Base-by-base conservation (phyloP, 2,329 filamentous ascomycete genomes). In the Fusarium sp. region DNA sequence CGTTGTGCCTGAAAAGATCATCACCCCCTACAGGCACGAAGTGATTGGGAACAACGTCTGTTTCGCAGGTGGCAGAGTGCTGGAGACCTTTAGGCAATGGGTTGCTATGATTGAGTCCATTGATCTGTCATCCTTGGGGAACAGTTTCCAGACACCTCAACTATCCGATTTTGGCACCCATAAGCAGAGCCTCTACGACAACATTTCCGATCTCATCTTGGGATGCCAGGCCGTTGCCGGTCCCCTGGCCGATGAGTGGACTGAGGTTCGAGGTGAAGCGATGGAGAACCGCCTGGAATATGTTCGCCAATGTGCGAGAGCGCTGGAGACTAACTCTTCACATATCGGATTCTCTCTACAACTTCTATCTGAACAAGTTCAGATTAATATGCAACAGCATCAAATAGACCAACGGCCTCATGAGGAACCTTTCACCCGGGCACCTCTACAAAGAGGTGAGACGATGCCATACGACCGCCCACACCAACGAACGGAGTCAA, bases 121-220 rank as follows among this genome's bases (percentile, higher is more conserved):
- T 81, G 95, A 98, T 78, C 88, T 99, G 15, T 93, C 94, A 1
- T 90, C 93, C 1, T 85, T 98, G 4, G 92, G 92, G 45, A 92
- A 93, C 68, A 92, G 89, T 68, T 92, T 95, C 75, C 94, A 96
- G 80, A 96, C 93, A 50, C 95, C 95, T 1, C 94, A 97, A 77
- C 85, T 98, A 35, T 89, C 91, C 57, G 97, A 98, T 76, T 98
- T 98, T 81, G 92, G 92, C 79, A 90, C 92, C 35, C 94, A 97
- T 81, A 98, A 98, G 84, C 97, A 99, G 82, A 94, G 93, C 76
- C 87, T 97, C 20, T 98, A 98, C 82, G 97, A 98, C 82, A 93
- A 95, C 68, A 93, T 98, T 65, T 95, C 95, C 10, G 97, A 98
- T 81, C 89, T 99, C 32, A 85, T 98, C 5, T 85, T 98, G 59